These are phyloP conservation scores for Marchantia paleacea DNA, from an alignment of 225 moss, liverwort and hornwort species.

Conservation along the genomic window DNA sequence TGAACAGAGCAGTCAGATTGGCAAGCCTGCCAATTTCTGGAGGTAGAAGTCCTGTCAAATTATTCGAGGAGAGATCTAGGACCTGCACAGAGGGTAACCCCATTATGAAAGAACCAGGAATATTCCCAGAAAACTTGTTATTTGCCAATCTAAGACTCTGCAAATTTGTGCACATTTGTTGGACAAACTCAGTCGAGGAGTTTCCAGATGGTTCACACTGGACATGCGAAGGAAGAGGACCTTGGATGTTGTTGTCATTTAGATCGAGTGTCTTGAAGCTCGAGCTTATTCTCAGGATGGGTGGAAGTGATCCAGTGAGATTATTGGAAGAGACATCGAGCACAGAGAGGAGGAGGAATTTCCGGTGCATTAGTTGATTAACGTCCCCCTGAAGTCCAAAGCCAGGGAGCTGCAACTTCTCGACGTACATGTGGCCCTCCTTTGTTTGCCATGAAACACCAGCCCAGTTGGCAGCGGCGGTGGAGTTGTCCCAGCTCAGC, in stretches of 20 bases:
- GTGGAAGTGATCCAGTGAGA: constrained; percentile 14
- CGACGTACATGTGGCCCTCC: constrained; percentile 2
- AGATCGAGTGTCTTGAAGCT: constrained; percentile 19
- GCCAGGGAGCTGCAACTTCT: constrained; percentile 29
- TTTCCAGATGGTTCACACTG: neutral
- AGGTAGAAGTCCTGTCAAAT: constrained; percentile 16
- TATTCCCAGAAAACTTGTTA: neutral
- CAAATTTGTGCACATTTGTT: neutral
- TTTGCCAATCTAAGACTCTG: neutral
- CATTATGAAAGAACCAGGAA: neutral
- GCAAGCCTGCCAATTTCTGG: constrained; percentile 8
- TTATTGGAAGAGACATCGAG: constrained; percentile 27
- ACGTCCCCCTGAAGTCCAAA: constrained; percentile 20
- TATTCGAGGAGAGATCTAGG: constrained; percentile 23
- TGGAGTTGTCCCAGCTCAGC: constrained; percentile 13
- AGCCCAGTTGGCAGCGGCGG: constrained; percentile 15
- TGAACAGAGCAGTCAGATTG: constrained; percentile 9
- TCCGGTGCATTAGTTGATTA: constrained; percentile 22
- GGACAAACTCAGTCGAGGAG: neutral
- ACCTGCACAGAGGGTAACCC: neutral
- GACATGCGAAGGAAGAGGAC: constrained; percentile 11
- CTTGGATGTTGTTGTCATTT: constrained; percentile 20
- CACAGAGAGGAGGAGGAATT: constrained; percentile 20
- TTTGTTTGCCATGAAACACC: constrained; percentile 27
- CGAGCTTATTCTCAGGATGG: constrained; percentile 17